Evolutionary conservation across 2,329 filamentous ascomycete genomes (phyloP).

Genomic region (Fusarium sulawesiense): DNA sequence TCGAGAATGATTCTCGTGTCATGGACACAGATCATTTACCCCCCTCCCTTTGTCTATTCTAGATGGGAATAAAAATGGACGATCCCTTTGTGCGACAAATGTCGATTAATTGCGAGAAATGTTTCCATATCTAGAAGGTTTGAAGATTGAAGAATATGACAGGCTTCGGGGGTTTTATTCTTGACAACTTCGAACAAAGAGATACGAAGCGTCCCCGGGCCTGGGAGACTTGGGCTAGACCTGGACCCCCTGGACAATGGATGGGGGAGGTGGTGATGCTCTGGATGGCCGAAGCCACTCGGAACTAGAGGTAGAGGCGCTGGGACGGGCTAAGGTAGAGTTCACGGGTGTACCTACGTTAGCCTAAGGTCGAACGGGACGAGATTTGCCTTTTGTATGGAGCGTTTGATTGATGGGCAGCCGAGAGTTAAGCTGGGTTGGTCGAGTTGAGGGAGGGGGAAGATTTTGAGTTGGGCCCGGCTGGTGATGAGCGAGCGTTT

Average conservation of each 20-base stretch:
- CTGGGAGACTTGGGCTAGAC: neutral
- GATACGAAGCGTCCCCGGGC: neutral
- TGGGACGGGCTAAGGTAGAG: slow-evolving; percentile 33
- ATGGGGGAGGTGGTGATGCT: slow-evolving; percentile 21
- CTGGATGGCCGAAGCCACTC: slow-evolving; percentile 37
- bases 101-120: slow-evolving; percentile 2
- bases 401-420: neutral
- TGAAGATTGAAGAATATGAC: neutral
- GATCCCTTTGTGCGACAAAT: slow-evolving; percentile 30
- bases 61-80: slow-evolving; percentile 13
- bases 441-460: neutral
- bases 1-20: slow-evolving; percentile 29
- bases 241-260: neutral
- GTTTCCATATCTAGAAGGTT: neutral
- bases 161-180: neutral
- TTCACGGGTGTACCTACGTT: slow-evolving; percentile 42
- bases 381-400: slow-evolving; percentile 3
- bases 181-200: slow-evolving; percentile 8
- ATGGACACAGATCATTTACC: slow-evolving; percentile 19
- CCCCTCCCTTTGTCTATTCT: slow-evolving; percentile 34
- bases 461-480: slow-evolving; percentile 30
- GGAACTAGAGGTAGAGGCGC: slow-evolving; percentile 24
- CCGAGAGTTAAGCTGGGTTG: neutral
- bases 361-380: slow-evolving; percentile 27
- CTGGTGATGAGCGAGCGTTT: slow-evolving; percentile 27